Evolutionary conservation across 2,329 filamentous ascomycete genomes (phyloP).

Genomic region (Diaporthe eres): DNA sequence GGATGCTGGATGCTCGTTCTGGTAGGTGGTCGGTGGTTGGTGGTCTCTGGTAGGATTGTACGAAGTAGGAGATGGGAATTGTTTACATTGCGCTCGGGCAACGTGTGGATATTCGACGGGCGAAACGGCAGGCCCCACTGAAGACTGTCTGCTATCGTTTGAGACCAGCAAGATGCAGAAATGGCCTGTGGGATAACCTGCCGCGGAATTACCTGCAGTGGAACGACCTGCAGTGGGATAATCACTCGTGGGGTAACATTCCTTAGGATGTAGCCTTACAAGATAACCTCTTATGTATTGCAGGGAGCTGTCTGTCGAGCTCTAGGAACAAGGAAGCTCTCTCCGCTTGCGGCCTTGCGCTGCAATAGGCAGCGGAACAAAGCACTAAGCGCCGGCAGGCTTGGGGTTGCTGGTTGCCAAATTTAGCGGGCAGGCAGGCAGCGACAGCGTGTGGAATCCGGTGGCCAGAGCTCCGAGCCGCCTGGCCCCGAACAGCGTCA

Average conservation of each 20-base stretch:
- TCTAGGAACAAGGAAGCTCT: slow-evolving; percentile 10
- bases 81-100: slow-evolving; percentile 36
- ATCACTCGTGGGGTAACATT: background rate
- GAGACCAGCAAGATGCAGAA: slow-evolving; percentile 14
- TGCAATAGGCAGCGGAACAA: background rate
- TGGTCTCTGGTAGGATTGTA: background rate
- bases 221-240: background rate
- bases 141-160: background rate
- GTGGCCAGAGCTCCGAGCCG: slow-evolving; percentile 43
- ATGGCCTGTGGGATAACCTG: slow-evolving; percentile 4
- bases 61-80: slow-evolving; percentile 2
- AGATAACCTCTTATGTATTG: background rate
- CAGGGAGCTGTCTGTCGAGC: background rate
- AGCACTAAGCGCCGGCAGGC: slow-evolving; percentile 20
- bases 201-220: background rate
- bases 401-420: background rate
- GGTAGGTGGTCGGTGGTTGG: background rate
- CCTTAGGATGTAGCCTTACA: background rate
- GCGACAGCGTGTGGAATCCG: slow-evolving; percentile 19
- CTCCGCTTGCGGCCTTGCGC: background rate
- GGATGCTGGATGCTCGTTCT: background rate
- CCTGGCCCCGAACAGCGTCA: slow-evolving; percentile 9
- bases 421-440: slow-evolving; percentile 29
- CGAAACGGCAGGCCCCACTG: background rate
- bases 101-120: slow-evolving; percentile 5